Evolutionary conservation across 2,329 filamentous ascomycete species (phyloP), one percentile per base, ranked within the genome.

Genomic region (Coniella lustricola): DNA sequence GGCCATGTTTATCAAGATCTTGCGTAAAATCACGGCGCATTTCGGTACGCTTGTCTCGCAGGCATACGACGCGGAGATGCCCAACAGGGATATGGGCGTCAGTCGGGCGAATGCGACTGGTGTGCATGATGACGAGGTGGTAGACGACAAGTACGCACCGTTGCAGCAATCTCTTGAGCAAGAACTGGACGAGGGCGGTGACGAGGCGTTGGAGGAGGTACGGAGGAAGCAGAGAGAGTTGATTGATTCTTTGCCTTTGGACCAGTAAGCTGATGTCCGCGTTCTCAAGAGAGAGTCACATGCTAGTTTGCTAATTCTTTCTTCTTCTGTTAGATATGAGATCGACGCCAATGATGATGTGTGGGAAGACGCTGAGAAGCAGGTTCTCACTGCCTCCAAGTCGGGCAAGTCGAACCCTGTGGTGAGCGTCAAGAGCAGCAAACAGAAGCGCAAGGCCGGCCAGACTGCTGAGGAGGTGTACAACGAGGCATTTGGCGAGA

Each of bases 1-100:
- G 54, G 90, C 91, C 52, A 95, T 97, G 85, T 97, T 98, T 67
- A 88, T 95, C 65, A 98, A 98, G 74, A 85, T 95, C 52, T 77
- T 96, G 51, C 82, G 90, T 56, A 97, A 97, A 71, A 77, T 95
- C 34, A 86, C 86, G 3, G 75, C 78, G 3, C 80, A 90, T 62
- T 93, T 98, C 67, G 79, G 82, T 29, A 71, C 75, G 3, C 68
- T 97, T 1, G 76, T 96, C 3, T 80, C 89, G 36, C 81, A 80
- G 3, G 89, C 87, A 0, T 83, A 85, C 10, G 83, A 81, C 48
- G 79, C 81, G 1, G 74, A 80, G 40, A 71, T 90, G 58, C 84
- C 85, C 3, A 69, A 72, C 38, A 65, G 74, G 2, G 73, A 78
- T 56, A 70, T 81, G 7, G 81, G 79, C 13, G 77, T 82, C 12